Base-by-base conservation (phyloP, 257 asterid species). In the Henckelia pumila region DNA sequence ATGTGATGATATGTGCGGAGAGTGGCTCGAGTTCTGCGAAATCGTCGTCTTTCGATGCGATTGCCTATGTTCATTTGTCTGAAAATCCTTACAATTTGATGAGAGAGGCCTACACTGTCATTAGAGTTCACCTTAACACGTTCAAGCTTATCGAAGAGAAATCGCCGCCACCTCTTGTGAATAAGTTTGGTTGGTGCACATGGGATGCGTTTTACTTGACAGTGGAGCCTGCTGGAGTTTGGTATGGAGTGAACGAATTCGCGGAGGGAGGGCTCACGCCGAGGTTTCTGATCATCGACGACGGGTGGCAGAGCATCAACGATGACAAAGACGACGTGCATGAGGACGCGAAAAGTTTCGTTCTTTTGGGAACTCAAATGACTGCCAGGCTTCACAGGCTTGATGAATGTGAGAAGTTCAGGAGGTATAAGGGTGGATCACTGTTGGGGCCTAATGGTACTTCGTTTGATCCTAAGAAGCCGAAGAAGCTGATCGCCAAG, bases 221-320 rank as follows among this genome's bases (percentile, higher is more conserved):
- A 0, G 90, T 85, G 19, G 85, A 85, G 61, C 90, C 90, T 3
- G 83, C 82, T 8, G 90, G 90, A 0, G 59, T 82, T 8, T 85
- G 84, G 85, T 73, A 78, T 21, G 90, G 86, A 0, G 83, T 85
- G 4, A 75, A 80, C 60, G 91, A 85, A 35, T 80, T 89, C 10
- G 73, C 84, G 0, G 83, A 73, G 1, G 92, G 95, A 0, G 89
- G 92, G 3, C 16, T 87, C 7, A 66, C 87, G 11, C 89, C 87
- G 3, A 69, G 91, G 61, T 89, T 89, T 63, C 50, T 89, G 66
- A 83, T 89, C 71, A 86, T 86, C 58, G 96, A 86, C 10, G 95
- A 86, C 55, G 96, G 96, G 0, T 88, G 96, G 96, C 96, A 88
- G 66, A 82, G 89, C 57, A 78, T 88, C 71, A 83, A 77, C 66